Evolutionary conservation across 1,139 yeast genomes (phyloP), one percentile per base, ranked within the genome.

Genomic region (Saccharomyces hybrid): DNA sequence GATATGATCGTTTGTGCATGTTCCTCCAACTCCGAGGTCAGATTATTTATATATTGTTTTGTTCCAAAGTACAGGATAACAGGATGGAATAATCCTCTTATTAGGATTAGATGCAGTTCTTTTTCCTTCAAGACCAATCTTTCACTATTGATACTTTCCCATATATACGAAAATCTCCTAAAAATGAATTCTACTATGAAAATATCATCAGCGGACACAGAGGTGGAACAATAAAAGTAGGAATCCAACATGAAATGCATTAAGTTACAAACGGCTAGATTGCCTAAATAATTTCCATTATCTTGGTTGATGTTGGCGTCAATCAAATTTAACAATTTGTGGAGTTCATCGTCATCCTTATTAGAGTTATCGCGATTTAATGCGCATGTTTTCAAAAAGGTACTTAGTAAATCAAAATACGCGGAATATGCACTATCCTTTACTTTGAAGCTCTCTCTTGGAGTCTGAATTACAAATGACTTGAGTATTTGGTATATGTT

Each of bases 101-200:
- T 82, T 32, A 86, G 73, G 0, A 67, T 58, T 14, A 80, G 64
- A 59, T 89, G 97, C 46, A 88, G 73, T 9, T 75, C 76, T 55
- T 83, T 79, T 61, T 88, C 95, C 54, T 79, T 79, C 53, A 88
- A 74, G 49, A 84, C 80, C 53, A 89, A 73, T 54, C 95, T 74
- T 9, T 83, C 84, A 1, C 79, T 76, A n/a, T 76, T 75, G 26
- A 88, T 64, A 27, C 77, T 77, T 5, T 72, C 72, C 95, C 96
- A 88, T 23, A 85, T 73, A 0, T 68, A 67, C 2, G 69, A 63
- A 34, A 79, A 59, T 28, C 77, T 70, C 3, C 68, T 67, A 7
- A 74, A 66, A 48, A 78, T 59, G 4, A 55, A 49, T 5, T 54
- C 54, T 0, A 61, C 59, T n/a, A 57, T 47, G 20, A 16, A 25